These are phyloP conservation scores for Debaryomyces fabryi DNA, from an alignment of 1,139 yeast species.

Conservation along the genomic window DNA sequence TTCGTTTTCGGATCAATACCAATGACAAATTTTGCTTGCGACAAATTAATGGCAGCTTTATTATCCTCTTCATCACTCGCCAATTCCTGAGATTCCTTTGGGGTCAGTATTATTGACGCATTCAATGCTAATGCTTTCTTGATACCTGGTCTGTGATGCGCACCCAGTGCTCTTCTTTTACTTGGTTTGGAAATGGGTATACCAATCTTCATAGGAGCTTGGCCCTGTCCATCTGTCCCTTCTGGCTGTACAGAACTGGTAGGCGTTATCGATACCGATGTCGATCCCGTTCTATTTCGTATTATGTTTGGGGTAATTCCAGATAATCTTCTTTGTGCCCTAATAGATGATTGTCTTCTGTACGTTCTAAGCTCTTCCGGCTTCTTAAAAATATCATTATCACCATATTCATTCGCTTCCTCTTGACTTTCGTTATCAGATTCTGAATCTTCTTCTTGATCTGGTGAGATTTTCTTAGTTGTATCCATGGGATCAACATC, in stretches of 20 bases:
- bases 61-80: slow-evolving; percentile 14
- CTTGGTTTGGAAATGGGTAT: slow-evolving; percentile 36
- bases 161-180: slow-evolving; percentile 35
- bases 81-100: slow-evolving; percentile 9
- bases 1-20: slow-evolving; percentile 34
- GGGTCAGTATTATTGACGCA: slow-evolving; percentile 9
- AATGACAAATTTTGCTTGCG: slow-evolving; percentile 24
- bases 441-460: slow-evolving; percentile 13
- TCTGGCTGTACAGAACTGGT: slow-evolving; percentile 12
- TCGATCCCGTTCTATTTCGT: slow-evolving; percentile 35
- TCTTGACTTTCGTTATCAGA: slow-evolving; percentile 20
- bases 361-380: slow-evolving; percentile 20
- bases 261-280: slow-evolving; percentile 23
- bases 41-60: neutral
- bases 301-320: slow-evolving; percentile 34
- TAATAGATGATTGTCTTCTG: slow-evolving; percentile 34
- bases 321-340: slow-evolving; percentile 38
- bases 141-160: slow-evolving; percentile 16
- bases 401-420: slow-evolving; percentile 30
- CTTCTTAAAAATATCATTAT: slow-evolving; percentile 37
- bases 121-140: slow-evolving; percentile 13
- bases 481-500: slow-evolving; percentile 37
- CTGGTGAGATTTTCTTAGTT: slow-evolving; percentile 13
- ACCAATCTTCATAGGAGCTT: slow-evolving; percentile 39
- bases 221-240: slow-evolving; percentile 14